Base-by-base conservation (phyloP, 805 yeast genomes). In the Myxozyma monticola region DNA sequence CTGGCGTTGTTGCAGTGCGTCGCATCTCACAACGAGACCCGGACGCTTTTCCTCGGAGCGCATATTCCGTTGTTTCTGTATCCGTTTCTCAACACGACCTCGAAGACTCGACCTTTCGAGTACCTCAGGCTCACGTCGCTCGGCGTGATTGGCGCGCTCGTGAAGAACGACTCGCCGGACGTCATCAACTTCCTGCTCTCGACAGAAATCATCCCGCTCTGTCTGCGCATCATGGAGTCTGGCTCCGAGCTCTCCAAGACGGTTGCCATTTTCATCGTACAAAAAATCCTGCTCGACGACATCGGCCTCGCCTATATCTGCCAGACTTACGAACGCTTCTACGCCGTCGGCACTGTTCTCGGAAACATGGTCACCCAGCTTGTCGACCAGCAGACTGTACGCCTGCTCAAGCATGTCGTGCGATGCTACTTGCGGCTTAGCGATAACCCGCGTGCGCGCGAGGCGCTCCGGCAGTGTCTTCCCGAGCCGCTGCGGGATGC, bases 131-230 rank as follows among this genome's bases (percentile, higher is more conserved):
- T 91, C 57, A 93, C 99, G 0, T 85, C 96, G 46, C 77, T 91
- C 54, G 99, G 99, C 34, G 99, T 91, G 5, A 87, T 91, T 65
- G 99, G 99, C 18, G 98, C 99, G 0, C 73, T 91, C 48, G 98
- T 93, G 22, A 91, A 93, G 62, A 91, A 90, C 67, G 99, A 91
- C 64, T 86, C 96, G 3, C 88, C 96, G 14, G 96, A 91, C 61
- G 98, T 91, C 37, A 90, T 93, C 56, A 86, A 86, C 56, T 91
- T 93, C 64, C 71, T 91, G 62, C 74, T 91, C 38, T 83, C 96
- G n/a, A 93, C 99, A 0, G 99, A 91, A 67, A 91, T 93, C 61
- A 95, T 93, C 29, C 99, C 99, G 4, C 71, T 93, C 48, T 93
- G 99, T 66, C 73, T 91, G 51, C 83, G 93, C 62, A 91, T 93